Evolutionary conservation across 805 yeast genomes (phyloP), one percentile per base, ranked within the genome.

Genomic region (Wickerhamiella qilinensis): DNA sequence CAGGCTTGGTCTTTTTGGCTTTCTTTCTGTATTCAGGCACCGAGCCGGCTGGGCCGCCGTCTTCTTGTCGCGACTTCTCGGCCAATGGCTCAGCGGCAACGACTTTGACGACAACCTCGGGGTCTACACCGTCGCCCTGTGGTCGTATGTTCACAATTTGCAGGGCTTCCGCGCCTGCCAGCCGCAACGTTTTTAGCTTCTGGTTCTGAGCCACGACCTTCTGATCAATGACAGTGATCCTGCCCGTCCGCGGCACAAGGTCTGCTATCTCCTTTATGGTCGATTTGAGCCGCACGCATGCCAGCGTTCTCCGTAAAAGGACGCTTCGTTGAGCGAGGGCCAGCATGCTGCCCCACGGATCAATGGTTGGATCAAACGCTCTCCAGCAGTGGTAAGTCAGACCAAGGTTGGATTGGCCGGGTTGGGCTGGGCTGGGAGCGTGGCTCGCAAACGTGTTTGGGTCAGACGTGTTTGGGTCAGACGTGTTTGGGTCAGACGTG

Each of bases 91-190:
- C 36, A 7, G 38, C 18, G 2, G 46, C 41, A 4, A 43, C 44
- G 1, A 50, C 40, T 32, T 51, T 50, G 30, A 53, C 51, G 3
- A 47, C 41, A 8, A 51, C 46, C 19, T 30, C 30, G 2, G 57
- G 53, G 29, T 51, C 55, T 14, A 25, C 20, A n/a, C 31, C 41
- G 11, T 31, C 37, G 3, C 18, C 31, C 3, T 35, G 32, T 4
- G 39, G 38, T 3, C 32, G 37, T 3, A 38, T 33, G 20, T 36
- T 41, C 4, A 43, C 46, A n/a, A 50, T 51, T 14, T 48, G 46
- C 15, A 50, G 43, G 22, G 37, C 27, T 30, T 48, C 35, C 16
- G 42, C 36, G 15, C 33, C n/a, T 19, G 32, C 24, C 12, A 38
- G 21, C 6, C 34, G 31, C 15, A 43, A 24, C 7, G 33, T n/a